Conservation (phyloP, 73 alveolate species). For the Paramecium tetraurelia region DNA sequence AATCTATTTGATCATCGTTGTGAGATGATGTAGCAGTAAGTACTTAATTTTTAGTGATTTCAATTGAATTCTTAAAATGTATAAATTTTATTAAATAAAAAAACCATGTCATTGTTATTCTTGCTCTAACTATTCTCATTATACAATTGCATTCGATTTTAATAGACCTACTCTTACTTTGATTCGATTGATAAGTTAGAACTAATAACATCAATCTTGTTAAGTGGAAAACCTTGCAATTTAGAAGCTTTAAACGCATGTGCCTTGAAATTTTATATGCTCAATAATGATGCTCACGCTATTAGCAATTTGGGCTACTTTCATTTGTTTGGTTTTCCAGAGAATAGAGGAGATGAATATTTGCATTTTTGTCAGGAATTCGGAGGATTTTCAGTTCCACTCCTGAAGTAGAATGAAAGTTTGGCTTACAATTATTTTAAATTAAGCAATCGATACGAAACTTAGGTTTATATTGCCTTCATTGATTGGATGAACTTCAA, state of each 20-base stretch:
- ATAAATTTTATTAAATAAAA: neutral
- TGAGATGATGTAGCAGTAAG: neutral
- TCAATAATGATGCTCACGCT: neutral
- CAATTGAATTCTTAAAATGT: neutral
- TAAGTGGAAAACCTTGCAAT: neutral
- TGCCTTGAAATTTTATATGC: neutral
- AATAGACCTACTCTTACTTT: neutral
- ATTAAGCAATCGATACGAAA: neutral
- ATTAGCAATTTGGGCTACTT: neutral
- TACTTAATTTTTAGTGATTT: neutral
- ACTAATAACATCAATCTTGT: neutral
- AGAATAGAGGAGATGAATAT: neutral
- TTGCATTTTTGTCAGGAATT: neutral
- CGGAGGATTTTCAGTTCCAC: neutral
- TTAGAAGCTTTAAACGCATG: neutral
- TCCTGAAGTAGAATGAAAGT: neutral
- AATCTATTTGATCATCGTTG: neutral
- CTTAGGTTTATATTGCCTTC: neutral
- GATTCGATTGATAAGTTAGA: neutral
- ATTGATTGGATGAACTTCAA: neutral
- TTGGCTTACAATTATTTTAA: neutral
- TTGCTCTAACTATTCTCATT: neutral
- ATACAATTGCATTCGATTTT: neutral
- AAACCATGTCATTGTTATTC: neutral
- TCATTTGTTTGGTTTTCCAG: neutral